Evolutionary conservation across 768 basidiomycete species (phyloP), one percentile per base, ranked within the genome.

Genomic region (Serendipita indica): DNA sequence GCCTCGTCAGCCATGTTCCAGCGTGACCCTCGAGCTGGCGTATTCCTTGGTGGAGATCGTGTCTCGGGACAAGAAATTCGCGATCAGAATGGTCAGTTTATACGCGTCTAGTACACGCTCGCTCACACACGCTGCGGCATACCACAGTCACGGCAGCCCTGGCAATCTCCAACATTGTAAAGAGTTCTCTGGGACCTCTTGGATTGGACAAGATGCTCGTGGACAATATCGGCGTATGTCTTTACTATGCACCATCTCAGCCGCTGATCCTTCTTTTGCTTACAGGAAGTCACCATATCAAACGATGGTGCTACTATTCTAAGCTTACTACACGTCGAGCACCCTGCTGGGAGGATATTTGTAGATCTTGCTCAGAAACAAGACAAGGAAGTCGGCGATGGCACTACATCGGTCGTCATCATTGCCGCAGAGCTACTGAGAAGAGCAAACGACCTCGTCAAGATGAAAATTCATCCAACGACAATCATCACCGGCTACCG

Each of bases 241-340:
- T 45, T 20, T 33, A n/a, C 33, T 49, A 60, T 18, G n/a, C n/a
- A 35, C 28, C 22, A 45, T 6, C 54, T 58, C 33, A 30, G 33
- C 33, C 57, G 33, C 58, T 63, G 58, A 60, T 64, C 58, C 67
- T 52, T 32, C 60, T 43, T 4, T 28, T 28, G 33, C n/a, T 7
- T 43, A 3, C 70, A 94, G 91, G 96, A 99, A 78, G 93, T 98
- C 28, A 98, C 96, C 30, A 98, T 99, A 69, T 97, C 96, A 46
- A 99, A 99, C 72, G 96, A 98, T 73, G 96, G 96, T 49, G 96
- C 96, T 14, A 98, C 96, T n/a, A 99, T 99, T 65, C 81, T 99
- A 35, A 84, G 89, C 22, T 77, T 98, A 18, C 76, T 98, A 37
- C 83, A 90, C 14, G 93, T 99, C 43, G 90, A 96, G 66, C 91